phyloP scores from a whole-genome alignment of 768 basidiomycete genomes.

The Leucocoprinus birnbaumii region DNA sequence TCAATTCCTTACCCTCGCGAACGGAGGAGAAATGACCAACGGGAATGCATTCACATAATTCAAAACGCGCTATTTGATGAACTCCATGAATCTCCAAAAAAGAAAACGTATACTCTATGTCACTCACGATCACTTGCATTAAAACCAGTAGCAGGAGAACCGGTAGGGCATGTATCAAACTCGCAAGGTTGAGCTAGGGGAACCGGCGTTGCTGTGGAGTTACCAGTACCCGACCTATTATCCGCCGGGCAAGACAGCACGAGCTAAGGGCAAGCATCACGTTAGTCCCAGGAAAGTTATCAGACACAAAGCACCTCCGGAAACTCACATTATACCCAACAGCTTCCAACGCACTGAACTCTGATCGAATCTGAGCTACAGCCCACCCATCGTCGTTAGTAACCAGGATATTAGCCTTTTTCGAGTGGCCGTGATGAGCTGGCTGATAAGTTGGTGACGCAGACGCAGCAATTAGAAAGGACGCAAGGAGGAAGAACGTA shows the following conservation, averaged over 20 bases:
- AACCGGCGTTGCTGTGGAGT: slow-evolving; percentile 32
- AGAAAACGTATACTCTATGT: background rate
- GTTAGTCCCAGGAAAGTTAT: background rate
- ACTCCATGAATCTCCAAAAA: background rate
- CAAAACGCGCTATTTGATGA: slow-evolving; percentile 19
- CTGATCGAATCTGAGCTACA: slow-evolving; percentile 40
- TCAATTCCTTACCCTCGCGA: background rate
- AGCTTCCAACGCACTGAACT: slow-evolving; percentile 32
- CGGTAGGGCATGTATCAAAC: slow-evolving; percentile 43
- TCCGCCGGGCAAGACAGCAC: slow-evolving; percentile 45
- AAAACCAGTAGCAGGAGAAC: slow-evolving; percentile 40
- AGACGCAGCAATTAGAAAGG: background rate
- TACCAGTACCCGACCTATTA: slow-evolving; percentile 45
- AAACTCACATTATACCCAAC: slow-evolving; percentile 36
- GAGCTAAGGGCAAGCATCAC: slow-evolving; percentile 25
- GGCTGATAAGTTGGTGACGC: background rate
- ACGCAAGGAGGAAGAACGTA: slow-evolving; percentile 3
- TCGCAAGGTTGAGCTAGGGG: slow-evolving; percentile 36
- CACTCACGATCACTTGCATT: slow-evolving; percentile 36
- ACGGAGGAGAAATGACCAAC: slow-evolving; percentile 15
- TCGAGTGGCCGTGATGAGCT: slow-evolving; percentile 7
- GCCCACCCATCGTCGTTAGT: slow-evolving; percentile 44
- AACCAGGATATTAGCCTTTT: slow-evolving; percentile 21
- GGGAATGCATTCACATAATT: slow-evolving; percentile 38
- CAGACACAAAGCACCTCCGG: background rate